A percentile compares a stretch with the other conserved stretches of the same genome.
Conservation (phyloP, 2,329 filamentous ascomycete genomes). For the Pseudogymnoascus verrucosus region DNA sequence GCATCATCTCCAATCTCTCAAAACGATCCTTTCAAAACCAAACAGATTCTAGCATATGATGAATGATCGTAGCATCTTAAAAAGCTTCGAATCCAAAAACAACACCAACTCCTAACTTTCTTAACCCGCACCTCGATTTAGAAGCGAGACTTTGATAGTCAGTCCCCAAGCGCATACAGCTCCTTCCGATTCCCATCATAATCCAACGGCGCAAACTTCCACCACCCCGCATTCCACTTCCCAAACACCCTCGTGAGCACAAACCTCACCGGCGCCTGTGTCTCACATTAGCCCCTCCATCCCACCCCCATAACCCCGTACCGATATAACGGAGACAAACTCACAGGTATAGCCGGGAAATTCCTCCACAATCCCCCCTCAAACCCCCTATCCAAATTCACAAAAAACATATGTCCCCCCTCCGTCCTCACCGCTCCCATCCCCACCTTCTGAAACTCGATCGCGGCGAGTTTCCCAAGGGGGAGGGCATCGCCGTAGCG, state of each 20-base stretch:
- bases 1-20: background rate
- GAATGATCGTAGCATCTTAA: background rate
- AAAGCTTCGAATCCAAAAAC: background rate
- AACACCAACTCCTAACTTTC: background rate
- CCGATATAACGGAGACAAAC: background rate
- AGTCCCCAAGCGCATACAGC: background rate
- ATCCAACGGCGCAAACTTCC: conserved; percentile 17
- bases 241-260: conserved; percentile 13
- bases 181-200: conserved; percentile 12
- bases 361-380: conserved; percentile 15
- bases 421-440: conserved; percentile 11
- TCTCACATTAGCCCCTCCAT: background rate
- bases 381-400: conserved; percentile 17
- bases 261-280: conserved; percentile 11
- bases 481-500: conserved; percentile 11
- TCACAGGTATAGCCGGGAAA: conserved; percentile 13
- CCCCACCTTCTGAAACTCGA: conserved; percentile 13
- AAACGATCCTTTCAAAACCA: background rate
- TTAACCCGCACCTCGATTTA: background rate
- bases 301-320: background rate
- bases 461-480: conserved; percentile 2
- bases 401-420: conserved; percentile 16
- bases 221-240: conserved; percentile 13
- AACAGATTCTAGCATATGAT: background rate
- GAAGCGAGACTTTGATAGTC: background rate